These are phyloP conservation scores for Pseudocercospora cruenta DNA, from an alignment of 2,329 filamentous ascomycete species.

Conservation along the genomic window DNA sequence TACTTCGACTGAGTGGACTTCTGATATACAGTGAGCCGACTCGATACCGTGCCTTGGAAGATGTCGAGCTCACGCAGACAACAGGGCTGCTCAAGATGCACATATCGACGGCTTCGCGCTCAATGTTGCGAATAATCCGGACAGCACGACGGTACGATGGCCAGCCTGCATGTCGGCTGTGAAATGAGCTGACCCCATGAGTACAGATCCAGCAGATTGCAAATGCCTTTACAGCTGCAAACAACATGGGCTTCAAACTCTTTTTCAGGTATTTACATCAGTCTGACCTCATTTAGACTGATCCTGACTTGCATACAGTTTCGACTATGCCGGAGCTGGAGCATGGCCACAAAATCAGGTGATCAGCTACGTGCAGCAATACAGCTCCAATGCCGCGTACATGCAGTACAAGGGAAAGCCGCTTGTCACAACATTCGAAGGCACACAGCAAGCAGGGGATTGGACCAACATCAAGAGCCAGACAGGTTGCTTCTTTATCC, in stretches of 20 bases:
- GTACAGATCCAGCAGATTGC: constrained; percentile 49
- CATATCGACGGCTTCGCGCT: constrained; percentile 55
- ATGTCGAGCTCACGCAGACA: neutral
- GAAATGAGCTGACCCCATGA: neutral
- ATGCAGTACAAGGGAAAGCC: constrained; percentile 54
- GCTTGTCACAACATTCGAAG: constrained; percentile 61
- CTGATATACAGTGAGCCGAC: constrained; percentile 18
- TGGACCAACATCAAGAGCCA: constrained; percentile 50
- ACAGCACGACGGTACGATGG: constrained; percentile 3
- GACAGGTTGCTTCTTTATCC: constrained; percentile 50
- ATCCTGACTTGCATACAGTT: constrained; percentile 31
- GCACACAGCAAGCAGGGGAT: constrained; percentile 45
- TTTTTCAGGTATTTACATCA: constrained; percentile 50
- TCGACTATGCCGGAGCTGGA: constrained; percentile 59
- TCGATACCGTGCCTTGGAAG: too few species aligned
- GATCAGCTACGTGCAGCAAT: constrained; percentile 52
- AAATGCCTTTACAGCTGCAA: constrained; percentile 49
- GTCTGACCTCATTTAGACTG: neutral
- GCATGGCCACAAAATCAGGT: constrained; percentile 40
- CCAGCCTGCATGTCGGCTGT: neutral
- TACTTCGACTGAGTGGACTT: constrained; percentile 16
- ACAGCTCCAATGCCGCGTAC: constrained; percentile 50
- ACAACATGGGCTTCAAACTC: constrained; percentile 51
- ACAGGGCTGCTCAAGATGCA: constrained; percentile 18
- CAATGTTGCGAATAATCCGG: constrained; percentile 53